Conservation (phyloP, 2,329 filamentous ascomycete species). For the Colletotrichum higginsianum region DNA sequence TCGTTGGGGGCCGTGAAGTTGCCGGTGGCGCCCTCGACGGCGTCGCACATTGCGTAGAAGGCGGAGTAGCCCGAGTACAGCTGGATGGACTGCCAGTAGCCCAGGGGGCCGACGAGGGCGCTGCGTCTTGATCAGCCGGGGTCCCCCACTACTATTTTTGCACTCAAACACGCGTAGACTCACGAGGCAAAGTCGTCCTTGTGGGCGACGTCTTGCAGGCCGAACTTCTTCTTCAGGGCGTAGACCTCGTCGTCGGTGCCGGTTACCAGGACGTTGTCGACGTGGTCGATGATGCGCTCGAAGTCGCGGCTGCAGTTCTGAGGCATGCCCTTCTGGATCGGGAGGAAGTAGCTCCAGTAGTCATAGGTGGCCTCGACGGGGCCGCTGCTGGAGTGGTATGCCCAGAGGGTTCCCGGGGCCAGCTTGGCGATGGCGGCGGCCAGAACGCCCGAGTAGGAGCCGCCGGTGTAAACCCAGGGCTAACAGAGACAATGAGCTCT, state of each 20-base stretch:
- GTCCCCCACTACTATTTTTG: fast-evolving
- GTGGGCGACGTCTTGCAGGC: conserved; percentile 61
- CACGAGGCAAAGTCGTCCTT: conserved; percentile 66
- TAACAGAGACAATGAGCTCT: conserved; percentile 37
- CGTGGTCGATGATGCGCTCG: conserved; percentile 64
- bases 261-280: conserved; percentile 64
- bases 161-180: conserved; percentile 23
- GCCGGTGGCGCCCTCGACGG: conserved; percentile 44
- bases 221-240: conserved; percentile 67
- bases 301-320: conserved; percentile 71
- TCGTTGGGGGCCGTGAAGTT: conserved; percentile 48
- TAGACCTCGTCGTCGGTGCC: conserved; percentile 59
- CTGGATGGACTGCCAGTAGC: conserved; percentile 55
- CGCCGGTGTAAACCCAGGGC: conserved; percentile 71
- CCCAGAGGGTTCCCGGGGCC: conserved; percentile 71
- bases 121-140: not conserved
- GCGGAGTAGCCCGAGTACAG: conserved; percentile 52
- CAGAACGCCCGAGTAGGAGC: conserved; percentile 70
- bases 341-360: conserved; percentile 72
- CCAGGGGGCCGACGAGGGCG: conserved; percentile 48
- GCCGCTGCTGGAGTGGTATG: conserved; percentile 70
- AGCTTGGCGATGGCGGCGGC: conserved; percentile 69
- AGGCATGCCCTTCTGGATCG: conserved; percentile 71
- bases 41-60: conserved; percentile 56
- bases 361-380: conserved; percentile 69